Conservation (phyloP, 345 rosid species). For the Capsella bursapastoris region DNA sequence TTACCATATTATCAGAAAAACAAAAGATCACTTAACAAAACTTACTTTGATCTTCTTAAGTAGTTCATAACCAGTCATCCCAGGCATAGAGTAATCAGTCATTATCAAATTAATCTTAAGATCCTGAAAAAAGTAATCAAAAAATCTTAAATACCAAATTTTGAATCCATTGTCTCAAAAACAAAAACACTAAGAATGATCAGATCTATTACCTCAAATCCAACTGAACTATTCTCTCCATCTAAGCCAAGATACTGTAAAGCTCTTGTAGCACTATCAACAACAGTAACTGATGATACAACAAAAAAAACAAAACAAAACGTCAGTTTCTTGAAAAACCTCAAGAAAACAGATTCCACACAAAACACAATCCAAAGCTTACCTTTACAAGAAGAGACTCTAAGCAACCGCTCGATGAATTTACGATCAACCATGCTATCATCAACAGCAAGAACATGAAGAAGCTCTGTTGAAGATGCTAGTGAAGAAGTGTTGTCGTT, state of each 20-base stretch:
- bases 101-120: slow-evolving; percentile 78
- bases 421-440: slow-evolving; percentile 84
- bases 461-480: slow-evolving; percentile 53
- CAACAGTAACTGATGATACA: slow-evolving; percentile 62
- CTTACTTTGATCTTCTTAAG: slow-evolving; percentile 76
- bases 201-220: slow-evolving; percentile 61
- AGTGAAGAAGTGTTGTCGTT: slow-evolving; percentile 31
- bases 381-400: slow-evolving; percentile 86
- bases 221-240: slow-evolving; percentile 62
- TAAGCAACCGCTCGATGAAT: slow-evolving; percentile 77
- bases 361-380: background rate
- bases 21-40: background rate
- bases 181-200: background rate
- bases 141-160: slow-evolving; percentile 5
- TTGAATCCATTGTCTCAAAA: background rate
- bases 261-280: slow-evolving; percentile 75
- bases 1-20: background rate
- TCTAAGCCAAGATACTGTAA: slow-evolving; percentile 81
- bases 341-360: background rate
- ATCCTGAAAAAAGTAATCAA: slow-evolving; percentile 45
- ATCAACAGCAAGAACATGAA: slow-evolving; percentile 96
- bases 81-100: slow-evolving; percentile 90
- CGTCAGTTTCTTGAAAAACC: background rate
- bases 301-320: background rate
- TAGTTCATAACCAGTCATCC: slow-evolving; percentile 85